Conservation (phyloP, 257 asterid genomes). For the Nicotiana tabacum region DNA sequence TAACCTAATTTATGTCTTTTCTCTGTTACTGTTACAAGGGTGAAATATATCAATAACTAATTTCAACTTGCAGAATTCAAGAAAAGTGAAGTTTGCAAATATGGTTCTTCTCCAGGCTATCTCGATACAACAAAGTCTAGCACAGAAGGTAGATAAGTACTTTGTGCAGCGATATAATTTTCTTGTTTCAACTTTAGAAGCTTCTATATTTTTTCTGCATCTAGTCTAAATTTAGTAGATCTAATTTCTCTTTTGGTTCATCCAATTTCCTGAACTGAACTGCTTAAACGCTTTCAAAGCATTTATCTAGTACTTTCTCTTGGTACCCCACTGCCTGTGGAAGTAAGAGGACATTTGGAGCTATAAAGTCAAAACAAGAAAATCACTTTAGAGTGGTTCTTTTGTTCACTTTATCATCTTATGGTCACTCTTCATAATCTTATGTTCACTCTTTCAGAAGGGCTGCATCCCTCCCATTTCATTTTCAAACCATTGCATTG, state of each 20-base stretch:
- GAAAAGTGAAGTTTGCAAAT: conserved; percentile 51
- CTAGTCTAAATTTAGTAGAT: conserved; percentile 1
- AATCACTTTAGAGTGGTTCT: neutral
- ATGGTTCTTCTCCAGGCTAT: conserved; percentile 48
- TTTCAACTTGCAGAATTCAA: conserved; percentile 61
- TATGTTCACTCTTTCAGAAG: neutral
- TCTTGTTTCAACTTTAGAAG: neutral
- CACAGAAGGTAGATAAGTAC: conserved; percentile 36
- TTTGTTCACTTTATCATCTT: neutral
- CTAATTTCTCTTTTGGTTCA: neutral
- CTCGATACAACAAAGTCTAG: conserved; percentile 36
- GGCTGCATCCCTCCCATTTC: neutral
- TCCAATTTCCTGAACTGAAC: neutral
- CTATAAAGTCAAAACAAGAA: neutral
- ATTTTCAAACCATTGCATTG: conserved; percentile 1
- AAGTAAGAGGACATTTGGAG: neutral
- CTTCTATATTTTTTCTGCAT: neutral
- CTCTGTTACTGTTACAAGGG: neutral
- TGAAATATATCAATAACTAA: neutral
- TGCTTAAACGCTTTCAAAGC: neutral
- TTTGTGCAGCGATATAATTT: neutral
- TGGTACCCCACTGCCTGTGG: neutral
- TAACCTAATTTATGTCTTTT: neutral
- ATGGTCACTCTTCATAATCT: neutral
- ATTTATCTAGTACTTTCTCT: neutral